A percentile compares a stretch with the other conserved stretches of the same genome.
phyloP scores from a whole-genome alignment of 352 stramenopile genomes.

The Phytopythium ostracodes region DNA sequence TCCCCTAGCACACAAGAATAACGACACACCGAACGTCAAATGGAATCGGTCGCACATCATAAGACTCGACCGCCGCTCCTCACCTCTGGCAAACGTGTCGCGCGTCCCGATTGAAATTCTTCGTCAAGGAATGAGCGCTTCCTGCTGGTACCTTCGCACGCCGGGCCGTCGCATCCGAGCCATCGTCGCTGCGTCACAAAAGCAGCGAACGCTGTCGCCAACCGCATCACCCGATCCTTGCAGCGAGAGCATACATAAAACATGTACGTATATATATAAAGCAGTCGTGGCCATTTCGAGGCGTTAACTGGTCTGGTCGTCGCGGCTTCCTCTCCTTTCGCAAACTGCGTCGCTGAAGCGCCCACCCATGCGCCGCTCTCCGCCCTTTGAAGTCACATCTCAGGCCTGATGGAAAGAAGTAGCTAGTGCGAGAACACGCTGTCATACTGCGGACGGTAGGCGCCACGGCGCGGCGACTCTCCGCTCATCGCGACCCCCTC shows the following conservation, averaged over 20 bases:
- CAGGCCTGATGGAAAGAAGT: not conserved
- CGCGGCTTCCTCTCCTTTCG: not conserved
- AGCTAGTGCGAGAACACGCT: constrained; percentile 56
- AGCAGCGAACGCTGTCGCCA: no score
- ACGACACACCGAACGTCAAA: not conserved
- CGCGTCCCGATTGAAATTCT: not conserved
- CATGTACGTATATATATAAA: constrained; percentile 1
- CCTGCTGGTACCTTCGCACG: not conserved
- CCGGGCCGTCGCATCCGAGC: not conserved
- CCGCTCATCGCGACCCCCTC: not conserved
- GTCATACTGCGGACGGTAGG: constrained; percentile 60
- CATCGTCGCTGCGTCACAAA: not conserved
- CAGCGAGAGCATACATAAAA: not conserved
- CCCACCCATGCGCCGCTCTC: not conserved
- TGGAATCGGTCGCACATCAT: not conserved
- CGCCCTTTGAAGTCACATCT: not conserved
- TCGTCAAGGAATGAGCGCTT: not conserved
- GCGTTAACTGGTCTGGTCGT: not conserved
- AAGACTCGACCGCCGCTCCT: not conserved
- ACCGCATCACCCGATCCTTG: not conserved
- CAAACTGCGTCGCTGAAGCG: not conserved
- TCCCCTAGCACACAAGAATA: not conserved
- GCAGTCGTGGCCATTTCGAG: not conserved
- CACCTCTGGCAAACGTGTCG: not conserved
- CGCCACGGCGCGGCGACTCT: constrained; percentile 10